Percentiles rank a stretch among this genome's conserved stretches.
These are phyloP conservation scores for Calocybe gangraenosa DNA, from an alignment of 768 basidiomycete genomes.

Conservation along the genomic window DNA sequence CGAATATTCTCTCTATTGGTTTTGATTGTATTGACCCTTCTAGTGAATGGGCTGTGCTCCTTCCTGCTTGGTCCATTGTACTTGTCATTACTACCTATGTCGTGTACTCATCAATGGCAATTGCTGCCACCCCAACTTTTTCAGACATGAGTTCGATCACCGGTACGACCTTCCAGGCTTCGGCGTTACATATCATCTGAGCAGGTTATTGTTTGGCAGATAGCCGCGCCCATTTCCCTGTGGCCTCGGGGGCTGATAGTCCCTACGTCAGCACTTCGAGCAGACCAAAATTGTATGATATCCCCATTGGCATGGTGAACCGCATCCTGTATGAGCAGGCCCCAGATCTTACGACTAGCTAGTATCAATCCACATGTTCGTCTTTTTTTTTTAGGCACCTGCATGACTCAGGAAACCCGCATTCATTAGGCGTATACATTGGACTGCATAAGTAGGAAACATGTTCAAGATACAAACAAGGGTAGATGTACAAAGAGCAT, in stretches of 20 bases:
- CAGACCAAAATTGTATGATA: constrained; percentile 69
- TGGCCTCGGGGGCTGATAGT: constrained; percentile 24
- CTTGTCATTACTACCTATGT: constrained; percentile 72
- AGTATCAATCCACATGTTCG: too few species aligned
- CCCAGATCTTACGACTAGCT: too few species aligned
- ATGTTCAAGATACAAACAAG: too few species aligned
- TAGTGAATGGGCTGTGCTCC: constrained; percentile 82
- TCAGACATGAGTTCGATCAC: constrained; percentile 62
- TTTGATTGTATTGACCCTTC: background rate
- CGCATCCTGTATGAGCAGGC: constrained; percentile 51
- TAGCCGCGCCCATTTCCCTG: constrained; percentile 49
- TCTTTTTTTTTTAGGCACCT: too few species aligned
- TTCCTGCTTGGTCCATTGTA: constrained; percentile 76
- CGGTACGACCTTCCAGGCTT: constrained; percentile 37
- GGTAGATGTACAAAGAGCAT: too few species aligned
- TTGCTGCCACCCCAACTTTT: constrained; percentile 68
- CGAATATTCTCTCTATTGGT: background rate
- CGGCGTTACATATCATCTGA: background rate
- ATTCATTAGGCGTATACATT: too few species aligned
- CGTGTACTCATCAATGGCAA: constrained; percentile 70
- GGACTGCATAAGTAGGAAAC: too few species aligned
- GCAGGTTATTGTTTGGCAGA: constrained; percentile 27
- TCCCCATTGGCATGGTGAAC: constrained; percentile 80
- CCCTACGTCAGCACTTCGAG: constrained; percentile 47
- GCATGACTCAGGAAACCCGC: too few species aligned